Evolutionary conservation across 306 rosid species (phyloP).

Genomic region (Delonix regia): DNA sequence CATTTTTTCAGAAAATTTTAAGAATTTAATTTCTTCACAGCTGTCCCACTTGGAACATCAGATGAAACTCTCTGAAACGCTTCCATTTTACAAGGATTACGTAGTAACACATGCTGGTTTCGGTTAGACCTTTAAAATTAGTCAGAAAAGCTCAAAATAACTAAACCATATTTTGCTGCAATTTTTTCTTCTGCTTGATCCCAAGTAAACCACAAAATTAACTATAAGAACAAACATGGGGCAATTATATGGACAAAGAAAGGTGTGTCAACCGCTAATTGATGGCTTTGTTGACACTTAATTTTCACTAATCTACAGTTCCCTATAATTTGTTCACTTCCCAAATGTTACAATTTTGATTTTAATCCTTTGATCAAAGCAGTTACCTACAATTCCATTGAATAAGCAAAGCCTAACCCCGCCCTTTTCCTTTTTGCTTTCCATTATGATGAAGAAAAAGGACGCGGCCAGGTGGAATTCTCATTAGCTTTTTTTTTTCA

Average conservation of each 20-base stretch:
- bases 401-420: not conserved
- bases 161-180: not conserved
- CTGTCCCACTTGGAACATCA: too few relatives aligned
- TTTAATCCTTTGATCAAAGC: not conserved
- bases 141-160: not conserved
- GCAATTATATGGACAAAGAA: slow-evolving; percentile 15
- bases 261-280: slow-evolving; percentile 31
- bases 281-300: slow-evolving; percentile 42
- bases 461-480: slow-evolving; percentile 6
- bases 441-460: slow-evolving; percentile 18
- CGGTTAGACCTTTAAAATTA: too few relatives aligned
- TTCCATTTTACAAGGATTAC: too few relatives aligned
- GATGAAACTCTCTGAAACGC: too few relatives aligned
- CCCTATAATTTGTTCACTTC: not conserved
- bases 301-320: slow-evolving; percentile 12
- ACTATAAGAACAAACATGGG: not conserved
- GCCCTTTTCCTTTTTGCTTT: not conserved
- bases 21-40: too few relatives aligned
- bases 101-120: too few relatives aligned
- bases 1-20: too few relatives aligned
- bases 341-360: not conserved
- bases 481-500: not conserved
- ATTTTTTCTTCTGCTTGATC: too few relatives aligned
- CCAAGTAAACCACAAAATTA: too few relatives aligned
- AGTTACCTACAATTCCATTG: not conserved